Evolutionary conservation across 371 early-diverging fungal genomes (phyloP).

Genomic region (Mucor indicus): DNA sequence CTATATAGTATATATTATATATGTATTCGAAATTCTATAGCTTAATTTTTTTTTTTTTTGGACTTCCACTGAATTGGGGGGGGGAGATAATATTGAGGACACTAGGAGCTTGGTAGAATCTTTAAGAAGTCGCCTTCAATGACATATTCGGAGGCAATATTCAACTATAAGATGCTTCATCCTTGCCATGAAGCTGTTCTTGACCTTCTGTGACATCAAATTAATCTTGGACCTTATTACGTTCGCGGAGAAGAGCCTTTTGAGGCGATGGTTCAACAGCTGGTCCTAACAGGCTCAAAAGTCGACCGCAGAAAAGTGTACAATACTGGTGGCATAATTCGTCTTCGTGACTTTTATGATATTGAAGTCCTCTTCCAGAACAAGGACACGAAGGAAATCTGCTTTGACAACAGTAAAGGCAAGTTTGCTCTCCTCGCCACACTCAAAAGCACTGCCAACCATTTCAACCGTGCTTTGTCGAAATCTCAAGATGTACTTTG

Average conservation of each 20-base stretch:
- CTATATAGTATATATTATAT: background rate
- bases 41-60: background rate
- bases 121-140: background rate
- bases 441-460: background rate
- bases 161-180: conserved; percentile 5
- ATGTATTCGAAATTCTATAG: background rate
- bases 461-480: conserved; percentile 1
- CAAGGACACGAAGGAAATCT: background rate
- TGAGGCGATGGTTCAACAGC: conserved; percentile 1
- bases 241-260: background rate
- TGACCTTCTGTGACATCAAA: background rate
- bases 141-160: conserved; percentile 3
- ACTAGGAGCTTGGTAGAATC: background rate
- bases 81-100: background rate
- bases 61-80: background rate
- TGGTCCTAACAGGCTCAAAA: background rate
- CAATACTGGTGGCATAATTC: conserved; percentile 9
- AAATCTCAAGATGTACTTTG: conserved; percentile 1
- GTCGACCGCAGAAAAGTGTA: background rate
- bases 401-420: conserved; percentile 7
- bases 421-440: conserved; percentile 1
- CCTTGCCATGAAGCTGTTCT: conserved; percentile 4
- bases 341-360: background rate
- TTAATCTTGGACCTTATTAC: background rate
- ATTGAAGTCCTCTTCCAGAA: conserved; percentile 3